Conservation (phyloP, 2,329 filamentous ascomycete genomes). For the Pyricularia pennisetigena region DNA sequence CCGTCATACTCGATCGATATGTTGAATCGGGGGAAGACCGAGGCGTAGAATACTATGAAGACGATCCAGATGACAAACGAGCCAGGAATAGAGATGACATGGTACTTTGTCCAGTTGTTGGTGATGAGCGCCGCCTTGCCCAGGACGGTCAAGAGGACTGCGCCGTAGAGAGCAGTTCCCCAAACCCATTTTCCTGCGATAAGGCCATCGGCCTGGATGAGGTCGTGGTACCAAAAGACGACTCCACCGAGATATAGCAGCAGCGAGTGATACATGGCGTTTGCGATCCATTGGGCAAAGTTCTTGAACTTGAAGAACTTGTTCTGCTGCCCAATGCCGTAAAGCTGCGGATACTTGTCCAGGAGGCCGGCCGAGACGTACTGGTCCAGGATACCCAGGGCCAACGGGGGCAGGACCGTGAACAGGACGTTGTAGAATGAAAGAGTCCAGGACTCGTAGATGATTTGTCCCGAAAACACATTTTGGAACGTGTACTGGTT, state of each 20-base stretch:
- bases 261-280: slow-evolving; percentile 92
- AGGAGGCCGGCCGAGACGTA: slow-evolving; percentile 90
- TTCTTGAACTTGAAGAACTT: slow-evolving; percentile 88
- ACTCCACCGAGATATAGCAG: slow-evolving; percentile 81
- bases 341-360: slow-evolving; percentile 93
- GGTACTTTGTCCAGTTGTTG: slow-evolving; percentile 98
- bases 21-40: slow-evolving; percentile 69
- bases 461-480: slow-evolving; percentile 92
- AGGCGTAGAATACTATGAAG: slow-evolving; percentile 82
- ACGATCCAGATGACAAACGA: slow-evolving; percentile 86
- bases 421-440: slow-evolving; percentile 99
- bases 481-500: slow-evolving; percentile 90
- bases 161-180: slow-evolving; percentile 90
- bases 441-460: slow-evolving; percentile 99
- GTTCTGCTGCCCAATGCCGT: slow-evolving; percentile 85
- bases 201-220: slow-evolving; percentile 68
- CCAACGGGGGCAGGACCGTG: slow-evolving; percentile 86
- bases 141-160: slow-evolving; percentile 85
- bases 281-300: slow-evolving; percentile 86
- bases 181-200: slow-evolving; percentile 94
- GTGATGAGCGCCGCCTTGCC: slow-evolving; percentile 92
- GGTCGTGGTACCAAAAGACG: slow-evolving; percentile 73
- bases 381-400: slow-evolving; percentile 93
- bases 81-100: slow-evolving; percentile 88
- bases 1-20: slow-evolving; percentile 81